These are phyloP conservation scores for Vachellia pachyceras DNA, from an alignment of 306 rosid species.

Conservation along the genomic window DNA sequence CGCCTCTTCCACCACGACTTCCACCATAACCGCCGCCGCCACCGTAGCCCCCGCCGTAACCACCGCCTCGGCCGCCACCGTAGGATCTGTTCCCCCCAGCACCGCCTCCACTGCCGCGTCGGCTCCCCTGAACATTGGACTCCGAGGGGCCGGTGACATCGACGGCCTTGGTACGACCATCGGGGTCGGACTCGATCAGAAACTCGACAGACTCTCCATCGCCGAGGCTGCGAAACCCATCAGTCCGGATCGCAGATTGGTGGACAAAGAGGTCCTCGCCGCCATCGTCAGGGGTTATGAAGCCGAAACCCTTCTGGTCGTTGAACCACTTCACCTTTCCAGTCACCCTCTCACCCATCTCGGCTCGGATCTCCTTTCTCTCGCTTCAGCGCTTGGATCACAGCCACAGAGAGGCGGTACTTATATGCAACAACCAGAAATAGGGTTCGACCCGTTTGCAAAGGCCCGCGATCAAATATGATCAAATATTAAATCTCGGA, in stretches of 20 bases:
- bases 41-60: constrained; percentile 18
- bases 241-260: constrained; percentile 80
- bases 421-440: constrained; percentile 7
- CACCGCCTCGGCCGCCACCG: constrained; percentile 41
- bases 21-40: constrained; percentile 34
- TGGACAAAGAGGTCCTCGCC: constrained; percentile 75
- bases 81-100: constrained; percentile 17
- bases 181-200: constrained; percentile 56
- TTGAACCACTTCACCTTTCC: constrained; percentile 89
- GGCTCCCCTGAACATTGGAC: constrained; percentile 60
- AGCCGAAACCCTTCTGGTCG: constrained; percentile 79
- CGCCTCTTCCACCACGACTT: constrained; percentile 32
- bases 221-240: constrained; percentile 79
- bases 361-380: not conserved
- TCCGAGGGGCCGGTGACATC: constrained; percentile 75
- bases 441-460: constrained; percentile 1
- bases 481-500: not conserved
- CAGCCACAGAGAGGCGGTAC: not conserved
- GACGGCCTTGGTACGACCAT: constrained; percentile 76
- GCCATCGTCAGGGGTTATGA: constrained; percentile 73
- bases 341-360: constrained; percentile 58
- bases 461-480: not conserved
- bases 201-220: constrained; percentile 76
- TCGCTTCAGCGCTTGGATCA: not conserved
- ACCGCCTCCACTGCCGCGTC: constrained; percentile 48